phyloP scores from a whole-genome alignment of 345 rosid genomes.

The Raphanus raphanistrum region DNA sequence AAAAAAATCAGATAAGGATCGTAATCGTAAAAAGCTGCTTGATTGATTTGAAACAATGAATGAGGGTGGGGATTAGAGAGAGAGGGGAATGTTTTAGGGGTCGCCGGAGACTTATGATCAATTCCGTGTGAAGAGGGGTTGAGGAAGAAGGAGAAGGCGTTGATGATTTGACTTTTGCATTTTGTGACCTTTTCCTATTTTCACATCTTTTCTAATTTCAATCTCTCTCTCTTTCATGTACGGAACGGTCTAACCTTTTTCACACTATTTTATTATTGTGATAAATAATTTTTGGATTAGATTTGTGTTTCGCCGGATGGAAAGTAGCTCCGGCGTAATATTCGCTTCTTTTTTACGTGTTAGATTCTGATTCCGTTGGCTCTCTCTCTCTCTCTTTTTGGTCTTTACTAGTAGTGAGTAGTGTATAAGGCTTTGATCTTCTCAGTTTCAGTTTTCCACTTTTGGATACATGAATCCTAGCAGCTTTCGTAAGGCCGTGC shows the following conservation, averaged over 20 bases:
- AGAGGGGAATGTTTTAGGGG: neutral
- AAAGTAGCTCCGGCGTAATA: conserved; percentile 1
- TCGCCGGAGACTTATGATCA: conserved; percentile 13
- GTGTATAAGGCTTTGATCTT: neutral
- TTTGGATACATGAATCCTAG: neutral
- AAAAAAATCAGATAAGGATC: neutral
- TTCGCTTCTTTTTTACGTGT: neutral
- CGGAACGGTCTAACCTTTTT: neutral
- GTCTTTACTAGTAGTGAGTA: neutral
- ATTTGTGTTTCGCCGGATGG: neutral
- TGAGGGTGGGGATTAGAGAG: conserved; percentile 2
- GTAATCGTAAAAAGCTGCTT: neutral
- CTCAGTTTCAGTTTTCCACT: neutral
- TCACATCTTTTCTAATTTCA: neutral
- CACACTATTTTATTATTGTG: neutral
- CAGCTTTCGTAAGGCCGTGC: neutral
- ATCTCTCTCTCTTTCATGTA: neutral
- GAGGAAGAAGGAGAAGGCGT: conserved; percentile 3
- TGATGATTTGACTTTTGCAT: conserved; percentile 14
- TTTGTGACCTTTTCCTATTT: neutral
- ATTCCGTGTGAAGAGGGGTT: conserved; percentile 11
- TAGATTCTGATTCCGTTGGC: neutral
- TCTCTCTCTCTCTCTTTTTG: neutral
- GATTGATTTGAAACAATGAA: neutral
- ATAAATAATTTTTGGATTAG: neutral